Conservation (phyloP, 1,284 basidiomycete genomes). For the Apiotrichum veenhuisii region DNA sequence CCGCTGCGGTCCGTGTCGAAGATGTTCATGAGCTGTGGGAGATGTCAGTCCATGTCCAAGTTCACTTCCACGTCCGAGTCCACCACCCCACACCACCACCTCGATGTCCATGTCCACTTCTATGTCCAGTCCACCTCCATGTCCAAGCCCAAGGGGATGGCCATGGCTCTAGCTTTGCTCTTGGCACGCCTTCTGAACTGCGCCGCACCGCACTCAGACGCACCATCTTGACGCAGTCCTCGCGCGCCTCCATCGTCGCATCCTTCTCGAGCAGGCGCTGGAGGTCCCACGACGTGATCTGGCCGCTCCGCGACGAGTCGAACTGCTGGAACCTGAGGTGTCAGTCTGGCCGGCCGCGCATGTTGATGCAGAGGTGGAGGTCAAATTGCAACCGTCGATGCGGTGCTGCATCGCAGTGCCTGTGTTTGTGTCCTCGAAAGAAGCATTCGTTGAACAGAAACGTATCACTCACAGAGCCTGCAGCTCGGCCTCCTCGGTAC, state of each 20-base stretch:
- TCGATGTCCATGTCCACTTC: too few species aligned
- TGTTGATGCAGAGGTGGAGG: too few species aligned
- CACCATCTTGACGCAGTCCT: constrained; percentile 52
- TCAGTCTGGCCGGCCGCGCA: too few species aligned
- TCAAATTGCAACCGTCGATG: too few species aligned
- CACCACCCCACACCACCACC: too few species aligned
- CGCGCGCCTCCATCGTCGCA: constrained; percentile 46
- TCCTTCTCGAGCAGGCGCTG: constrained; percentile 46
- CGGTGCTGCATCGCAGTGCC: too few species aligned
- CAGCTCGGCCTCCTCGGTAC: constrained; percentile 31
- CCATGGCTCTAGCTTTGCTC: too few species aligned
- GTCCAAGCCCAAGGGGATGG: too few species aligned
- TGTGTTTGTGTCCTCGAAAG: too few species aligned
- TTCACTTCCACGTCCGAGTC: too few species aligned
- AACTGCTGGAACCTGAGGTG: constrained; percentile 42
- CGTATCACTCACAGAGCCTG: constrained; percentile 31
- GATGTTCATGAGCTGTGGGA: constrained; percentile 38
- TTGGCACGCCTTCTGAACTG: too few species aligned
- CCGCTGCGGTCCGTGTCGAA: constrained; percentile 50
- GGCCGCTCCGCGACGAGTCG: constrained; percentile 41
- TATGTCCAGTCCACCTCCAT: too few species aligned
- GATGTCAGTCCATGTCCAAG: not conserved
- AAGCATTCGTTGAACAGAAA: not conserved
- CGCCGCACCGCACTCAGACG: constrained; percentile 10
- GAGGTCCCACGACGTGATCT: constrained; percentile 43